Evolutionary conservation across 2,329 filamentous ascomycete genomes (phyloP).

Genomic region (Colletotrichum somersetense): DNA sequence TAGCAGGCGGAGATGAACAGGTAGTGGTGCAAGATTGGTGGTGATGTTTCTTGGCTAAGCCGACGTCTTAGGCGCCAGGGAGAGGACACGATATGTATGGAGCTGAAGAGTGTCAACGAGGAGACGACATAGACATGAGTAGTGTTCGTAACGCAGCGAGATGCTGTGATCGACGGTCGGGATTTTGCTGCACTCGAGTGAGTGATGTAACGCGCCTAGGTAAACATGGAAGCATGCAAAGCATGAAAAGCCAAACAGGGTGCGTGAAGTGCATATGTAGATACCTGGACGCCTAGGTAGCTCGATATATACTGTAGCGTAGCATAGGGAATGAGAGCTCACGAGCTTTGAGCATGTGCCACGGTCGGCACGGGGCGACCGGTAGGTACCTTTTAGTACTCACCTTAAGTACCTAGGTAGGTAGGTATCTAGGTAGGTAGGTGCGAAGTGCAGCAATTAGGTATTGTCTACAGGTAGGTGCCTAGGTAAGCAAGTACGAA

Average conservation of each 20-base stretch:
- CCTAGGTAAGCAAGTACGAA: background rate
- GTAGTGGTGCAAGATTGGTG: background rate
- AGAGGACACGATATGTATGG: background rate
- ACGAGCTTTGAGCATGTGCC: conserved; percentile 42
- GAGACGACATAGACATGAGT: background rate
- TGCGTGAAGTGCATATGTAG: background rate
- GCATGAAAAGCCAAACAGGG: background rate
- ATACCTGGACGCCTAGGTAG: background rate
- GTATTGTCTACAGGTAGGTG: background rate
- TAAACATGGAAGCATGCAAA: background rate
- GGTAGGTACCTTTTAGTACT: background rate
- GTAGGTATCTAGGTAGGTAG: no score
- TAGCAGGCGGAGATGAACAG: background rate
- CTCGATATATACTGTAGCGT: background rate
- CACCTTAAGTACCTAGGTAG: no score
- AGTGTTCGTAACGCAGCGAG: background rate
- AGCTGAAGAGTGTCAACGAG: conserved; percentile 1
- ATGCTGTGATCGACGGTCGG: background rate
- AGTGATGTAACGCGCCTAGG: background rate
- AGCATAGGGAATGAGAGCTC: conserved; percentile 26
- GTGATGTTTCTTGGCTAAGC: background rate
- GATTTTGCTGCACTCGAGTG: background rate
- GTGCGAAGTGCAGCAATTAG: no score
- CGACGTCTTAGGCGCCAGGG: background rate
- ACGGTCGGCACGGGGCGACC: conserved; percentile 16